A percentile compares a stretch with the other conserved stretches of the same genome.
Evolutionary conservation across 1,284 basidiomycete genomes (phyloP).

Genomic region (Bondarzewia mesenterica): DNA sequence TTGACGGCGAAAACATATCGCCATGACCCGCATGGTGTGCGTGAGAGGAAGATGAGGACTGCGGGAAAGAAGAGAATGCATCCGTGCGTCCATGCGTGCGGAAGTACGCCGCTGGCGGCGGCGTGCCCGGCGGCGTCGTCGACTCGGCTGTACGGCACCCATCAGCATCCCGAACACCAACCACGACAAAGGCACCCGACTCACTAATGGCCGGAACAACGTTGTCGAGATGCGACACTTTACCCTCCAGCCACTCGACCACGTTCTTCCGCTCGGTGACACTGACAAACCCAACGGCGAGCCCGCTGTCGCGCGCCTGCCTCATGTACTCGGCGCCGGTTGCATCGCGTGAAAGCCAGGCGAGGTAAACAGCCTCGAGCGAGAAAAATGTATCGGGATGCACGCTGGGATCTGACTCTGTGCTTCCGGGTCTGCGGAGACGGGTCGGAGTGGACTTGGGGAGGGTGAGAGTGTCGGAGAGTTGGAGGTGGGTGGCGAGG

Average conservation of each 20-base stretch:
- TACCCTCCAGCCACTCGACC: slow-evolving; percentile 78
- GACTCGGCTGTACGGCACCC: slow-evolving; percentile 28
- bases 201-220: slow-evolving; percentile 50
- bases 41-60: slow-evolving; percentile 30
- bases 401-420: slow-evolving; percentile 22
- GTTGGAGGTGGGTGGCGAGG: slow-evolving; percentile 57
- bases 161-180: not conserved
- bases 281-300: slow-evolving; percentile 72
- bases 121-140: slow-evolving; percentile 60
- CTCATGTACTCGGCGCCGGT: slow-evolving; percentile 82
- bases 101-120: slow-evolving; percentile 26
- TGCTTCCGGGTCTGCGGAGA: slow-evolving; percentile 45
- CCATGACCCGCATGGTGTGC: slow-evolving; percentile 24
- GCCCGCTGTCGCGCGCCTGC: slow-evolving; percentile 66
- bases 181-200: slow-evolving; percentile 17
- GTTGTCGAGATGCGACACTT: slow-evolving; percentile 43
- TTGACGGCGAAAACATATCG: slow-evolving; percentile 42
- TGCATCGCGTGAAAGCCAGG: slow-evolving; percentile 68
- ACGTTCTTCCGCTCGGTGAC: slow-evolving; percentile 80
- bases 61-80: too few species aligned
- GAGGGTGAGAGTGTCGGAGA: slow-evolving; percentile 45
- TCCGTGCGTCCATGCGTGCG: slow-evolving; percentile 9
- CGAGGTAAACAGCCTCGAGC: slow-evolving; percentile 74
- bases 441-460: slow-evolving; percentile 71
- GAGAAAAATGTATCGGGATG: slow-evolving; percentile 62